Percentiles rank a stretch among this genome's conserved stretches.
Conservation (phyloP, 257 asterid species). For the Primulina eburnea region DNA sequence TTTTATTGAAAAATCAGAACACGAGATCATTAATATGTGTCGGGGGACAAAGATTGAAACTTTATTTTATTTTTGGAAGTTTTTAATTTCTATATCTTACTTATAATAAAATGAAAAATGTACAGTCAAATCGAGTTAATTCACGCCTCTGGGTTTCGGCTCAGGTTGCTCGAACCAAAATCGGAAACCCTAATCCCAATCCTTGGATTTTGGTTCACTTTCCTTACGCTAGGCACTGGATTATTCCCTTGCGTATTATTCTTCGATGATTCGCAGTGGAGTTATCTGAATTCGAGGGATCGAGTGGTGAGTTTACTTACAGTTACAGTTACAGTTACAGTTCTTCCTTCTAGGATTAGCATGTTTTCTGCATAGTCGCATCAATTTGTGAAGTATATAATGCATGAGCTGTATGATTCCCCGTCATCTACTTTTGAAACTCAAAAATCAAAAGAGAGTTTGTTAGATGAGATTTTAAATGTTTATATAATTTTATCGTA, state of each 20-base stretch:
- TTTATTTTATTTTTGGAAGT: no score
- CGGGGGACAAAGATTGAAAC: no score
- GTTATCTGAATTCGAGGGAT: constrained; percentile 13
- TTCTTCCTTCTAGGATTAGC: constrained; percentile 9
- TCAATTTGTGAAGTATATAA: background rate
- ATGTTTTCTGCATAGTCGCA: background rate
- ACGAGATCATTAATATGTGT: no score
- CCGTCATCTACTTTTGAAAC: constrained; percentile 15
- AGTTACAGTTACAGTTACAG: constrained; percentile 15
- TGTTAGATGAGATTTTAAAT: constrained; percentile 5
- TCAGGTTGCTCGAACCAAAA: constrained; percentile 41
- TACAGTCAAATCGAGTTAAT: constrained; percentile 26
- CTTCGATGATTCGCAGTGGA: background rate
- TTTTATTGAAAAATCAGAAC: no score
- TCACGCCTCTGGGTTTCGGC: constrained; percentile 45
- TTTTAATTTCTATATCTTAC: no score
- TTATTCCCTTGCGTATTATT: constrained; percentile 15
- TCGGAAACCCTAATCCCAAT: constrained; percentile 18
- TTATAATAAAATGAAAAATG: background rate
- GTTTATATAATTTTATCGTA: background rate
- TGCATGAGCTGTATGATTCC: constrained; percentile 22
- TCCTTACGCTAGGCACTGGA: constrained; percentile 16
- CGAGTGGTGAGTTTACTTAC: constrained; percentile 34
- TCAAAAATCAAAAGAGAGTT: background rate
- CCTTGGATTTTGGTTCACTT: background rate